These are phyloP conservation scores for Trypanosomatidae sp. DNA, from an alignment of 208 protist species.

Conservation along the genomic window DNA sequence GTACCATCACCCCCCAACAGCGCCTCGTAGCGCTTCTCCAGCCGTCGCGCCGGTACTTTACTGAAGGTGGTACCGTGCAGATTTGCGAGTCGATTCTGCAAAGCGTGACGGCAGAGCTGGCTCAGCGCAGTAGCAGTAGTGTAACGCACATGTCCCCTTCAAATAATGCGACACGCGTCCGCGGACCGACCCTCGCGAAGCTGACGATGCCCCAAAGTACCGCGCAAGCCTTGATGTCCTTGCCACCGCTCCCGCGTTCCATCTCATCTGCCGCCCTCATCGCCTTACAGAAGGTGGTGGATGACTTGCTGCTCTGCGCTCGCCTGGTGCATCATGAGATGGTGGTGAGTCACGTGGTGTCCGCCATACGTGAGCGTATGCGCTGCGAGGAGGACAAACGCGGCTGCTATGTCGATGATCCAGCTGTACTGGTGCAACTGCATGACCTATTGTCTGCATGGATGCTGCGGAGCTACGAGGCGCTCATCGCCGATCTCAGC, in stretches of 20 bases:
- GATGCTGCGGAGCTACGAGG: slow-evolving; percentile 18
- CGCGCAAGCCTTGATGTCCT: background rate
- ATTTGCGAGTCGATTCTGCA: slow-evolving; percentile 16
- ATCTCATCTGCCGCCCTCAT: slow-evolving; percentile 14
- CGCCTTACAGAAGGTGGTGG: slow-evolving; percentile 9
- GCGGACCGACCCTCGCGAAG: slow-evolving; percentile 25
- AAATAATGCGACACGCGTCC: slow-evolving; percentile 17
- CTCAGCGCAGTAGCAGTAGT: background rate
- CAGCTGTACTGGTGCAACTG: slow-evolving; percentile 7
- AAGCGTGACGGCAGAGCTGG: slow-evolving; percentile 14
- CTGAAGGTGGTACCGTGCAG: slow-evolving; percentile 9
- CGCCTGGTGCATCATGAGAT: slow-evolving; percentile 21
- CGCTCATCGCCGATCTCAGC: slow-evolving; percentile 15
- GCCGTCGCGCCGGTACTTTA: slow-evolving; percentile 22
- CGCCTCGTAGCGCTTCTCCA: slow-evolving; percentile 27
- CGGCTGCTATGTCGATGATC: slow-evolving; percentile 17
- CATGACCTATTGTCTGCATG: slow-evolving; percentile 21
- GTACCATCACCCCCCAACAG: slow-evolving; percentile 16
- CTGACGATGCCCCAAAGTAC: background rate
- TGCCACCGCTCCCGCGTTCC: slow-evolving; percentile 15
- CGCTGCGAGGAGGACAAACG: background rate
- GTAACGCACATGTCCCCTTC: background rate
- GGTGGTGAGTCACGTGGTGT: slow-evolving; percentile 20
- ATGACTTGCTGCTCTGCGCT: slow-evolving; percentile 14
- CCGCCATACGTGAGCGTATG: slow-evolving; percentile 11